Evolutionary conservation across 441 rosid genomes (phyloP), one percentile per base, ranked within the genome.

Genomic region (Hura crepitans): DNA sequence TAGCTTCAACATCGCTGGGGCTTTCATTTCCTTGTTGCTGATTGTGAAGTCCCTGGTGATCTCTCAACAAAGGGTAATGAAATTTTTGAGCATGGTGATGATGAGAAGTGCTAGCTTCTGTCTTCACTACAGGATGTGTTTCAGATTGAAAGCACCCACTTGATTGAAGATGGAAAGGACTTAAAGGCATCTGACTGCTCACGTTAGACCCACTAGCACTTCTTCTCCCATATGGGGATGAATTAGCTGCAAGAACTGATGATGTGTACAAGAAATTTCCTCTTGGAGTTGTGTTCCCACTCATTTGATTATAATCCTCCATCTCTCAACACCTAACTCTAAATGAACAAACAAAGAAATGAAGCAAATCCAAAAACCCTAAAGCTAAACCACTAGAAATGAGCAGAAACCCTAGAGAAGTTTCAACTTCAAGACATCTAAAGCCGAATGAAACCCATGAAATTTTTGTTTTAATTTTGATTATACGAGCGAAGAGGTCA

Each of bases 271-370:
- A 79, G 87, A 93, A 91, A 84, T 81, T 91, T 27, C 83, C 94
- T 72, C 91, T 83, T 11, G 82, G 75, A 62, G 83, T 77, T 30
- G 78, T 78, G 71, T 81, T 84, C 74, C 81, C 88, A 73, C 74
- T 85, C 72, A 89, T 78, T 62, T 85, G 94, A 63, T 79, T 87
- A 47, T 84, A 93, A 62, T 86, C 95, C 75, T 89, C 97, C 98
- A 93, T 93, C 68, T 61, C 46, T 20, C 77, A n/a, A n/a, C n/a
- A n/a, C n/a, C n/a, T n/a, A n/a, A n/a, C n/a, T n/a, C n/a, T n/a
- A 66, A 73, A 74, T 66, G 73, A 65, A 11, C 33, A 56, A 68
- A 80, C 18, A 53, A 59, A n/a, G 53, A 20, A 70, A 37, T 67
- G 6, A 45, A 51, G 30, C 23, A 23, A 74, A 69, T 28, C 51